Conservation (phyloP, 345 rosid species). For the Linum trigynum region DNA sequence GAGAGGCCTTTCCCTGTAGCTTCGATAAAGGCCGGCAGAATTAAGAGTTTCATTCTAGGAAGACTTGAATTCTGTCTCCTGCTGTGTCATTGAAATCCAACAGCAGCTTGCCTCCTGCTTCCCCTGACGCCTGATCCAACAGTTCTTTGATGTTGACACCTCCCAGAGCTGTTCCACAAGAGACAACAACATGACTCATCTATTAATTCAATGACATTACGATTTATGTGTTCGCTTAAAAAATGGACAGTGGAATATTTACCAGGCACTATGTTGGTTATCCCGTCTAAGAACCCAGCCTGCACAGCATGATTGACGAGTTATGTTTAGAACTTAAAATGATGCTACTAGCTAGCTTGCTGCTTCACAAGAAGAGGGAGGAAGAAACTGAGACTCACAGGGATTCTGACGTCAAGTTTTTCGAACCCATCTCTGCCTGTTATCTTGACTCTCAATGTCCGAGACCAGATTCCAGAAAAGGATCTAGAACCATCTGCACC, state of each 20-base stretch:
- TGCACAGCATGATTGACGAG: conserved; percentile 13
- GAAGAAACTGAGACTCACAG: conserved; percentile 39
- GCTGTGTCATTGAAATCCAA: conserved; percentile 63
- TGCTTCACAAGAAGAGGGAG: background rate
- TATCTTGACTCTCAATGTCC: conserved; percentile 66
- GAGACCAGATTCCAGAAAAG: conserved; percentile 74
- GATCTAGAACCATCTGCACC: conserved; percentile 59
- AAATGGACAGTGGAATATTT: conserved; percentile 3
- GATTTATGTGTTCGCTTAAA: background rate
- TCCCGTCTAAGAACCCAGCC: conserved; percentile 87
- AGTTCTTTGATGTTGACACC: conserved; percentile 77
- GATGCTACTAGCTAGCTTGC: too few species aligned
- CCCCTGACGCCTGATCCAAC: conserved; percentile 64
- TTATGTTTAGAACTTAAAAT: background rate
- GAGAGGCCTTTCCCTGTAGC: too few species aligned
- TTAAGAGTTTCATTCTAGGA: conserved; percentile 40
- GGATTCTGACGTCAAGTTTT: conserved; percentile 81
- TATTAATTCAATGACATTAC: too few species aligned
- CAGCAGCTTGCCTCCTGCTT: conserved; percentile 66
- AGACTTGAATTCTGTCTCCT: conserved; percentile 91
- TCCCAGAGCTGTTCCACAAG: conserved; percentile 48
- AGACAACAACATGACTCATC: background rate
- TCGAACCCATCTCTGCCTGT: conserved; percentile 79
- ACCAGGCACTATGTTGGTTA: conserved; percentile 93
- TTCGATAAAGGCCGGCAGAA: too few species aligned